Conservation (phyloP, 176 grass and related monocot genomes). For the Oryza australiensis region DNA sequence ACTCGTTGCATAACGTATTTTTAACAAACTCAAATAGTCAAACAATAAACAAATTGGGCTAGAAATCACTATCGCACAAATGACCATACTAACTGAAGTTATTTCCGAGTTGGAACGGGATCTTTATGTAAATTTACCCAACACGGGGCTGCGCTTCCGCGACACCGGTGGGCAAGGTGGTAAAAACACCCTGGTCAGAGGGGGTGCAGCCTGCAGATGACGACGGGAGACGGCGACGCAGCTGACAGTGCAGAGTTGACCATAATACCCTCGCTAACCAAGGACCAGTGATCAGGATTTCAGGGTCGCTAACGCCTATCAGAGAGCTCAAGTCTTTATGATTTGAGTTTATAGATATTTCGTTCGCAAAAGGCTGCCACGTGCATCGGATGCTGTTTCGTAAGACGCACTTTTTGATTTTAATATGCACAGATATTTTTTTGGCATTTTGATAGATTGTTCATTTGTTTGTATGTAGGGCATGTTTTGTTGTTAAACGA, state of each 20-base stretch:
- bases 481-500: not conserved
- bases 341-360: not conserved
- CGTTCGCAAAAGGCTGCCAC: not conserved
- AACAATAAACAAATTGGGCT: too few relatives aligned
- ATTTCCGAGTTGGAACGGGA: too few relatives aligned
- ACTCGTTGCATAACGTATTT: too few relatives aligned
- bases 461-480: not conserved
- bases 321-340: not conserved
- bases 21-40: too few relatives aligned
- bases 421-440: not conserved
- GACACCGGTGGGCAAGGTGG: not conserved
- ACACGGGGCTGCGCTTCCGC: too few relatives aligned
- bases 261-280: not conserved
- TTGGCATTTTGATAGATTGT: slow-evolving; percentile 2
- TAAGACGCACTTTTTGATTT: slow-evolving; percentile 1
- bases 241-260: not conserved
- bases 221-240: slow-evolving; percentile 23
- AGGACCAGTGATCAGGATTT: slow-evolving; percentile 12
- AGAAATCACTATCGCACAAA: too few relatives aligned
- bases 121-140: too few relatives aligned
- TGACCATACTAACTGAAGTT: too few relatives aligned
- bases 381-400: slow-evolving; percentile 12
- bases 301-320: not conserved
- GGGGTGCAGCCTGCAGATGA: not conserved
- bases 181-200: not conserved